Evolutionary conservation across 2,329 filamentous ascomycete species (phyloP), one percentile per base, ranked within the genome.

Genomic region (Tolypocladium ovalisporum): DNA sequence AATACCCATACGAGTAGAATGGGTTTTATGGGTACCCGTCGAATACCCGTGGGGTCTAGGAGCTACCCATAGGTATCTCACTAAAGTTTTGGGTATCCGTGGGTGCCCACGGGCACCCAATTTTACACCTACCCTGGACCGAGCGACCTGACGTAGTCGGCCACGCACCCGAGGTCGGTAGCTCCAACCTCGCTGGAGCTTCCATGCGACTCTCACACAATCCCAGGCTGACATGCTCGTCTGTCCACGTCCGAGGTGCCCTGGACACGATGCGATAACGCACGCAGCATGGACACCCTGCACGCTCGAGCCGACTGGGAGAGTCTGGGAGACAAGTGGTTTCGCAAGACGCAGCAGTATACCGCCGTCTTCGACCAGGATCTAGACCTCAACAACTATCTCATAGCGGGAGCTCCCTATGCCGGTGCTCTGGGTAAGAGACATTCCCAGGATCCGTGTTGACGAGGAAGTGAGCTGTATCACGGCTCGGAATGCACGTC

Each of bases 281-380:
- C 57, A 61, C 55, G 55, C 57, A 61, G 62, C 54, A 84, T 85
- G 82, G 82, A 84, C 66, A 73, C 75, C 62, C 74, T 79, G 67
- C 79, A 82, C 73, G 80, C 92, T 67, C 90, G 90, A 66, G 88
- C 90, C 66, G 90, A 93, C 73, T 99, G 94, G 94, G 91, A 96
- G 78, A 88, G 84, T 73, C 85, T 97, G 63, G 94, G 90, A 69
- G 89, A 95, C 73, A 87, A 85, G 67, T 97, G 95, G 79, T 99
- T 97, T 77, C 89, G 93, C 71, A 97, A 96, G 77, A 86, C 89
- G 58, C 89, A 93, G 73, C 84, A 96, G 60, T 99, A 97, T 78
- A 92, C 91, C 60, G 88, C 86, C 63, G 83, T 97, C 62, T 99
- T 97, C 72, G 91, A 96, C 73, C 84, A 89, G 69, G 91, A 96